Percentiles rank a stretch among this genome's conserved stretches.
These are phyloP conservation scores for Heterobasidion irregulare DNA, from an alignment of 1,284 basidiomycete genomes.

Conservation along the genomic window DNA sequence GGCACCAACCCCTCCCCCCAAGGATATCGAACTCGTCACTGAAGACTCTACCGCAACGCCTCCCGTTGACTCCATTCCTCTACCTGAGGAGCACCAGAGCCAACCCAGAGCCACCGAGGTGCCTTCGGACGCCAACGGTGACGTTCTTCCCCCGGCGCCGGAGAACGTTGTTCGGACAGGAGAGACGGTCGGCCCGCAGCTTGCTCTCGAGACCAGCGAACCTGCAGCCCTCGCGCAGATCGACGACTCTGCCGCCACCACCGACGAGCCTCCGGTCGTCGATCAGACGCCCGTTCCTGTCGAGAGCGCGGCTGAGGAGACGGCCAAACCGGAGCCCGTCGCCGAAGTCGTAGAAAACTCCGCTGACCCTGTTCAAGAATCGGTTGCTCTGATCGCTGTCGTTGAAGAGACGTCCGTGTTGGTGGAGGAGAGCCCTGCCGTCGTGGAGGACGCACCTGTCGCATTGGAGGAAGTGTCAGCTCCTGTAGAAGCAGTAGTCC, in stretches of 20 bases:
- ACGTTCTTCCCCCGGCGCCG: slow-evolving; percentile 21
- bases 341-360: neutral
- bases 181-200: slow-evolving; percentile 28
- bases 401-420: neutral
- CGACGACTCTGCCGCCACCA: neutral
- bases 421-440: neutral
- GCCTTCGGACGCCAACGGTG: slow-evolving; percentile 2
- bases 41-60: neutral
- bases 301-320: neutral
- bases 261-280: slow-evolving; percentile 1
- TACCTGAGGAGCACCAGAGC: neutral
- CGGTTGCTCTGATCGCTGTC: neutral
- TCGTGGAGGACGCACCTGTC: neutral
- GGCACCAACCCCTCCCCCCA: neutral
- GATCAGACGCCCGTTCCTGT: neutral
- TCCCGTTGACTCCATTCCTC: neutral
- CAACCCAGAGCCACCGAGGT: neutral
- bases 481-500: neutral
- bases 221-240: slow-evolving; percentile 9
- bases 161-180: slow-evolving; percentile 26
- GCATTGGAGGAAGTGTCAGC: neutral
- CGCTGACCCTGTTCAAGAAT: neutral
- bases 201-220: slow-evolving; percentile 21
- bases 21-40: slow-evolving; percentile 4
- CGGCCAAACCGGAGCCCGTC: neutral